Conservation (phyloP, 2,329 filamentous ascomycete genomes). For the Thelonectria rubi region DNA sequence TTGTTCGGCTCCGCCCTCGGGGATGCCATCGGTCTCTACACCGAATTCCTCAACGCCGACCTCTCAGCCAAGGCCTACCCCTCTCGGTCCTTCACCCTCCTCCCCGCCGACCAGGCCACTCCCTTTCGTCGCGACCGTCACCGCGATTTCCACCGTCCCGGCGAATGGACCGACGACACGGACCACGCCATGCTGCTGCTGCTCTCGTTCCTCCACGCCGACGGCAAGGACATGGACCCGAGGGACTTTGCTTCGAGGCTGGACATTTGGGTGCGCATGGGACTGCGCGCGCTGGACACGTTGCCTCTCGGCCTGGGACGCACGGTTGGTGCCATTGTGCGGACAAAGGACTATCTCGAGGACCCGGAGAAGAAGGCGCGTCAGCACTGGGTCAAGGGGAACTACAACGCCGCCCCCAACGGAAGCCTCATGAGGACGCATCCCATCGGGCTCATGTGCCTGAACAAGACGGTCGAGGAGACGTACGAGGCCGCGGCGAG, state of each 20-base stretch:
- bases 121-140: conserved; percentile 56
- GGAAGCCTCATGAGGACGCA: conserved; percentile 64
- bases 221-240: conserved; percentile 48
- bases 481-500: conserved; percentile 54
- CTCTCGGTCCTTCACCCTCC: conserved; percentile 51
- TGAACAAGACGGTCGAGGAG: conserved; percentile 51
- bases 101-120: conserved; percentile 48
- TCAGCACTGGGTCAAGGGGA: conserved; percentile 52
- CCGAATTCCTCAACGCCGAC: conserved; percentile 57
- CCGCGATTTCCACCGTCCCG: conserved; percentile 51
- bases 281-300: conserved; percentile 56
- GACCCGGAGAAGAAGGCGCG: conserved; percentile 53
- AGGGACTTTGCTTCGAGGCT: conserved; percentile 57
- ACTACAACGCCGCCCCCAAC: conserved; percentile 56
- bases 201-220: conserved; percentile 57
- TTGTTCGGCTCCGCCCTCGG: conserved; percentile 62
- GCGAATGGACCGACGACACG: conserved; percentile 65
- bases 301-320: conserved; percentile 58
- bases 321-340: conserved; percentile 57
- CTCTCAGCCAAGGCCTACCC: conserved; percentile 50
- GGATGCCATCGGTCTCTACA: conserved; percentile 64
- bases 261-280: conserved; percentile 57
- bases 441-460: conserved; percentile 58
- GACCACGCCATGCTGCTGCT: conserved; percentile 61
- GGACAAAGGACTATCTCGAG: conserved; percentile 48